Evolutionary conservation across 371 early-diverging fungal genomes (phyloP), one percentile per base, ranked within the genome.

Genomic region (Mucor irregularis): DNA sequence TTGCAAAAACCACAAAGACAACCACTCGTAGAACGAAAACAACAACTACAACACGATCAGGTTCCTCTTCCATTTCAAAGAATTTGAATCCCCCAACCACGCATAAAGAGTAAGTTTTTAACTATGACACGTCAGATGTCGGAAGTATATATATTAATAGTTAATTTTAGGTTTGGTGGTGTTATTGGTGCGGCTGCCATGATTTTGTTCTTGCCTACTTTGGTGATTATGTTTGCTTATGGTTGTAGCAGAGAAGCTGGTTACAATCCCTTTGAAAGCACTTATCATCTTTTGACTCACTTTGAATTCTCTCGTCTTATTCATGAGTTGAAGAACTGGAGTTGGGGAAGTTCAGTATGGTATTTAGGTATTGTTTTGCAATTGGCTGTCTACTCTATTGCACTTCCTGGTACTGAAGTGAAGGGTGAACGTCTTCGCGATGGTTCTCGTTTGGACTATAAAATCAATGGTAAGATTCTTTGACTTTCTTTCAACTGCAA

Each of bases 381-480:
- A 57, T 84, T 94, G 22, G 80, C 78, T 8, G 57, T 84, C 4
- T 68, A 85, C 22, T 84, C 83, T 57, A 67, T 79, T 43, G 69
- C 82, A 7, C 49, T 93, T 42, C 96, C 96, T 1, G 94, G 92
- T n/a, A 59, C 66, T 11, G 67, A 64, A 26, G 70, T 85, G 7
- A 67, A 88, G 40, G 96, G 97, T 29, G 80, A 84, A n/a, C 52
- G 53, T 40, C 67, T 95, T 21, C 83, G 91, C 25, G 80, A 86
- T 59, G 93, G 93, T 16, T 57, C 70, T 22, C 72, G 73, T 13
- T 74, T 94, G 31, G 58, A 54, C 31, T 95, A 95, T 72, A 85
- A 83, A 51, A 73, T 90, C 49, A 94, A 93, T 75, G 90, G 90
- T 76, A 69, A 80, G 55, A 13, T 30, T 10, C 11, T 13, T 26